Evolutionary conservation across 441 rosid species (phyloP).

Genomic region (Omphalea diandra): DNA sequence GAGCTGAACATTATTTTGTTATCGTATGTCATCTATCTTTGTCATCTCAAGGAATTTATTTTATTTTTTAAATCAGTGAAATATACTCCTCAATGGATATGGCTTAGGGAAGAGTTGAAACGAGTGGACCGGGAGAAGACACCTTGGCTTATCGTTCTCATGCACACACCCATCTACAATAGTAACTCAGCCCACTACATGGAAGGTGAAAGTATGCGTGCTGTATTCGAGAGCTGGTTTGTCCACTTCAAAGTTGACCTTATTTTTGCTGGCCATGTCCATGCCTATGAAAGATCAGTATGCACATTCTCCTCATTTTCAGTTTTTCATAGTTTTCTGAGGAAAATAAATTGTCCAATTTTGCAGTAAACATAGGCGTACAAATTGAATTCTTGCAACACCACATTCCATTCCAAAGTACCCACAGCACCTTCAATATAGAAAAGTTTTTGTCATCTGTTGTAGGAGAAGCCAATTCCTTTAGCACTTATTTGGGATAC

Average conservation of each 20-base stretch:
- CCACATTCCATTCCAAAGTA: too few relatives aligned
- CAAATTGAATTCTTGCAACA: too few relatives aligned
- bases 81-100: conserved; percentile 47
- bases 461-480: background rate
- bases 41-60: background rate
- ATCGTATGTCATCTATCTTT: background rate
- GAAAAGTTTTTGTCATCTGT: background rate
- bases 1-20: background rate
- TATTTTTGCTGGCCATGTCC: conserved; percentile 53
- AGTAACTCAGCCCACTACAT: conserved; percentile 43
- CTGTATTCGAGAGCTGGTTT: conserved; percentile 43
- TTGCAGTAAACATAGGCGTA: too few relatives aligned
- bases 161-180: conserved; percentile 48
- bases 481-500: background rate
- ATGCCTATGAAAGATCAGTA: conserved; percentile 59
- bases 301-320: too few relatives aligned
- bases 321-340: background rate
- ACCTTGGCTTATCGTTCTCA: conserved; percentile 52
- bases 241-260: conserved; percentile 39
- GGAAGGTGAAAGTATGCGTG: conserved; percentile 57
- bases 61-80: conserved; percentile 31
- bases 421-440: background rate
- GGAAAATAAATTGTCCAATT: background rate
- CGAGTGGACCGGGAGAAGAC: conserved; percentile 48
- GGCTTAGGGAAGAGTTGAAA: conserved; percentile 40